Base-by-base conservation (phyloP, 129 eudicot genomes). In the Saposhnikovia divaricata region DNA sequence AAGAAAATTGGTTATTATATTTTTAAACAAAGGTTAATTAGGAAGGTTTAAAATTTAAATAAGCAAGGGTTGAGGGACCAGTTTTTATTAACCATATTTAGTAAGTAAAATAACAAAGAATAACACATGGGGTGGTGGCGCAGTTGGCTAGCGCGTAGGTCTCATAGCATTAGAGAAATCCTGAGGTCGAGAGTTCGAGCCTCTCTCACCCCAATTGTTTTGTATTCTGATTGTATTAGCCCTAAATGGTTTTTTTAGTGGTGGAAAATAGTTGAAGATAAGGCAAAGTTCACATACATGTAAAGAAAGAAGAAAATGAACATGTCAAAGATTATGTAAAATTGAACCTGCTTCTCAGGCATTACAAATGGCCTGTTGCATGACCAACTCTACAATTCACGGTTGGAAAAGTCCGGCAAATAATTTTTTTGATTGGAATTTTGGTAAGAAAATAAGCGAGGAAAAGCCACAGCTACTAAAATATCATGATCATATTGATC, bases 91-190 rank as follows among this genome's bases (percentile, higher is more conserved):
- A 2, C 3, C 11, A 43, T 6, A 1, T 6, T 43, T 43, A 0
- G 7, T 0, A 43, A 0, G 1, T 43, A 0, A 6, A 43, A 6
- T 1, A 9, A 44, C 9, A 9, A 8, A 8, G 0, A 1, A 11
- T 46, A 11, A 1, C 15, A 46, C 1, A 0, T 16, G 87, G 87
- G 89, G 85, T 81, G 89, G 89, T 95, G 98, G 98, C 96, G 96
- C 98, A 95, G 98, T 95, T 92, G 98, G 97, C 94, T 95, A 95
- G 96, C 97, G 96, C 97, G 97, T 92, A 92, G 96, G 97, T 92
- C 98, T 95, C 97, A 48, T 57, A 57, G 66, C 66, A 57, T 23
- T 57, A 57, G 91, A 86, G 89, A 79, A 6, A 89, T 86, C 89
- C 93, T 87, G 93, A 89, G 93, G 89, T 87, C 89, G 87, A 87